A percentile compares a stretch with the other conserved stretches of the same genome.
Evolutionary conservation across 2,329 filamentous ascomycete genomes (phyloP).

Genomic region (Lasiodiplodia citricola): DNA sequence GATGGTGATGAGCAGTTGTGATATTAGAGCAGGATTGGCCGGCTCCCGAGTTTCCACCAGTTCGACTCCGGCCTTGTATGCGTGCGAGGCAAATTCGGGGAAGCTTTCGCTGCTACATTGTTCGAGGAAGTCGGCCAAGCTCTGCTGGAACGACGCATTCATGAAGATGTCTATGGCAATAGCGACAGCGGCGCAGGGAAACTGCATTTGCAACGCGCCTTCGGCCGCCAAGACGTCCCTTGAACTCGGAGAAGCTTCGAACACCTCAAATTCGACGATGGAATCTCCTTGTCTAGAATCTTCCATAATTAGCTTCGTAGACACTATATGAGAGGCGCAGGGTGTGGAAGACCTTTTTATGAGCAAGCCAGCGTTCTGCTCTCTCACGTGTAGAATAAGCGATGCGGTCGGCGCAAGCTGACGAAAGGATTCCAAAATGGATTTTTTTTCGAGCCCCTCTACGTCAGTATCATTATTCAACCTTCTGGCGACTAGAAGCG

Average conservation of each 20-base stretch:
- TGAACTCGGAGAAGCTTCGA: conserved; percentile 63
- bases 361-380: conserved; percentile 57
- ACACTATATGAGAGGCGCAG: not conserved
- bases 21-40: conserved; percentile 62
- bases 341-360: conserved; percentile 44
- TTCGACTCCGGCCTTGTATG: conserved; percentile 57
- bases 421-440: conserved; percentile 32
- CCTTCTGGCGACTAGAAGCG: conserved; percentile 30
- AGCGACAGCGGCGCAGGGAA: conserved; percentile 62
- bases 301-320: not conserved
- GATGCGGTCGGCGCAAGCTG: conserved; percentile 31
- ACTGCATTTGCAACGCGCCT: conserved; percentile 62
- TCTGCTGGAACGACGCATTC: conserved; percentile 52
- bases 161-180: conserved; percentile 51
- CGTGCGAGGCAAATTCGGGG: conserved; percentile 58
- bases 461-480: conserved; percentile 35
- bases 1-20: conserved; percentile 64
- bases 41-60: conserved; percentile 65
- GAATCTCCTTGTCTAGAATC: not conserved
- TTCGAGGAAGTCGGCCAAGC: conserved; percentile 60
- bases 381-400: conserved; percentile 52
- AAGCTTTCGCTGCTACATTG: conserved; percentile 61
- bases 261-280: conserved; percentile 61
- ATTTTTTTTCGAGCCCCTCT: conserved; percentile 31
- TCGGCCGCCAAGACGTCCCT: conserved; percentile 58